Evolutionary conservation across 2,329 filamentous ascomycete genomes (phyloP).

Genomic region (Monosporascus sp.): DNA sequence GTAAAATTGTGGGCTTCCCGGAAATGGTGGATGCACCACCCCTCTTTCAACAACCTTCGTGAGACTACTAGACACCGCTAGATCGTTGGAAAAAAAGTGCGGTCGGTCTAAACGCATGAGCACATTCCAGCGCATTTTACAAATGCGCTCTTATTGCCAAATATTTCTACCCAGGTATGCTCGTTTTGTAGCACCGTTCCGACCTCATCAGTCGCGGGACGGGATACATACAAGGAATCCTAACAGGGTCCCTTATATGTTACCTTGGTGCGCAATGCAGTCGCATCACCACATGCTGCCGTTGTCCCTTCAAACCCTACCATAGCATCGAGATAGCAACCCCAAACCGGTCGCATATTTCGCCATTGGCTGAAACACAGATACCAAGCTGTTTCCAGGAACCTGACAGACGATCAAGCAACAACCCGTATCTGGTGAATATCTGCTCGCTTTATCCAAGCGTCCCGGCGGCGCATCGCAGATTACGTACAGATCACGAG

Average conservation of each 20-base stretch:
- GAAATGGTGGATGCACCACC: background rate
- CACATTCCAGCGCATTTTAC: background rate
- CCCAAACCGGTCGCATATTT: conserved; percentile 12
- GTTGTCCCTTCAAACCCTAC: conserved; percentile 10
- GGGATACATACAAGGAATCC: background rate
- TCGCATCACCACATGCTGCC: conserved; percentile 18
- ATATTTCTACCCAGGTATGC: background rate
- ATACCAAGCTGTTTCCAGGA: conserved; percentile 2
- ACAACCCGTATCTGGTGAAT: background rate
- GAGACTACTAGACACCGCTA: background rate
- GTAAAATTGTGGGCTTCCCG: background rate
- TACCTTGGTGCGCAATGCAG: conserved; percentile 16
- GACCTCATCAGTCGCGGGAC: conserved; percentile 1
- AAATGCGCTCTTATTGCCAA: background rate
- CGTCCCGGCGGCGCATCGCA: background rate
- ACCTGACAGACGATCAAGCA: conserved; percentile 1
- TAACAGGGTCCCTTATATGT: background rate
- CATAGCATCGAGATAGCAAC: conserved; percentile 10
- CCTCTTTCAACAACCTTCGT: background rate
- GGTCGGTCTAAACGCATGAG: background rate
- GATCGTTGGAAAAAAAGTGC: background rate
- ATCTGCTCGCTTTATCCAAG: background rate
- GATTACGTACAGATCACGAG: background rate
- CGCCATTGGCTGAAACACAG: conserved; percentile 8
- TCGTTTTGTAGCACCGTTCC: background rate